phyloP scores from a whole-genome alignment of 2,329 filamentous ascomycete genomes.

The Colletotrichum karsti region DNA sequence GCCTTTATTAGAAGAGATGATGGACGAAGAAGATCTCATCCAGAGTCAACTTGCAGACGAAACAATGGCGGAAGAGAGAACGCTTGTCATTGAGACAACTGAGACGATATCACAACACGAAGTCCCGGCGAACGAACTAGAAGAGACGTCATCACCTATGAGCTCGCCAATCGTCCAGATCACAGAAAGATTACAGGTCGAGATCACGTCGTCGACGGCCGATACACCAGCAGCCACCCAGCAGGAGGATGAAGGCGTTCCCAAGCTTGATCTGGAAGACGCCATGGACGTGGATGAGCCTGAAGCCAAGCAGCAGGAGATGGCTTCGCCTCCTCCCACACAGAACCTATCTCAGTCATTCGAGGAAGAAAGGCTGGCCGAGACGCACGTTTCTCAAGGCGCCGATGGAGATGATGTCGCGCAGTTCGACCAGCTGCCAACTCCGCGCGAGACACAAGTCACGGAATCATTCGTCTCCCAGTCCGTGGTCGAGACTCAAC shows the following conservation, averaged over 20 bases:
- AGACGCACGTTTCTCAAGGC: background rate
- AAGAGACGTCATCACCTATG: background rate
- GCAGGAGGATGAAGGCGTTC: background rate
- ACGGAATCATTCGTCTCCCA: background rate
- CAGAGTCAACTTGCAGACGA: slow-evolving; percentile 26
- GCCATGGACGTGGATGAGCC: slow-evolving; percentile 19
- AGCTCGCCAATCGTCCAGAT: background rate
- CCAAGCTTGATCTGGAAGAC: background rate
- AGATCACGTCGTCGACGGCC: background rate
- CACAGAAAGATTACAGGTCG: background rate
- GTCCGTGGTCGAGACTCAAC: slow-evolving; percentile 5
- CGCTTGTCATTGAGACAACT: slow-evolving; percentile 16
- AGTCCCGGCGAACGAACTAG: background rate
- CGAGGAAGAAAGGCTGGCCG: background rate
- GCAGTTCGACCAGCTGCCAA: background rate
- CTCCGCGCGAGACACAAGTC: slow-evolving; percentile 17
- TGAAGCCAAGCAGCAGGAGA: background rate
- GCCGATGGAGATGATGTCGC: background rate
- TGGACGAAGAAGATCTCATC: background rate
- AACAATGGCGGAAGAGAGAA: slow-evolving; percentile 45
- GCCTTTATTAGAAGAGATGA: background rate
- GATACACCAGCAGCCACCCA: background rate
- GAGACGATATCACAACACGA: background rate
- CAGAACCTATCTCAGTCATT: background rate
- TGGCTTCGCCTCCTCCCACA: background rate